Evolutionary conservation across 306 rosid genomes (phyloP).

Genomic region (Pyrus bretschneideri): DNA sequence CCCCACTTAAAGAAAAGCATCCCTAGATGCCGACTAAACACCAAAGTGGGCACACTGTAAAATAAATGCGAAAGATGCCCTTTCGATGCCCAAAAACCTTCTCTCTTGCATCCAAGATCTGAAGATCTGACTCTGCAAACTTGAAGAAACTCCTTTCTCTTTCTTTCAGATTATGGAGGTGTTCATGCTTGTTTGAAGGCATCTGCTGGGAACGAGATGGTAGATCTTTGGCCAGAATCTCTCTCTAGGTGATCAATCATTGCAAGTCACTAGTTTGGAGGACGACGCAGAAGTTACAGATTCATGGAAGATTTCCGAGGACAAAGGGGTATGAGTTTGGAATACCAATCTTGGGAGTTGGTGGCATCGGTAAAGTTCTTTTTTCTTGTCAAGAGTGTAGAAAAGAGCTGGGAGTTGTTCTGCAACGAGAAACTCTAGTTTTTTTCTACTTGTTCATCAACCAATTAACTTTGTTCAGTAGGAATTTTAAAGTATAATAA

Average conservation of each 20-base stretch:
- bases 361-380: slow-evolving; percentile 4
- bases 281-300: not conserved
- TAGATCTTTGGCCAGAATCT: not conserved
- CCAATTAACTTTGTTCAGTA: too few species aligned
- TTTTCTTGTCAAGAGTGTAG: not conserved
- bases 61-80: not conserved
- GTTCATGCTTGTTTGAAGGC: not conserved
- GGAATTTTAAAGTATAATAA: too few species aligned
- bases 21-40: not conserved
- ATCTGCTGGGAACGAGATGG: not conserved
- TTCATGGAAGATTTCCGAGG: not conserved
- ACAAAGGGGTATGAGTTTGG: not conserved
- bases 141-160: not conserved
- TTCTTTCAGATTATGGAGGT: not conserved
- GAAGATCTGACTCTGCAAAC: not conserved
- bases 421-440: not conserved
- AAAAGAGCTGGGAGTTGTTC: slow-evolving; percentile 25
- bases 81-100: not conserved
- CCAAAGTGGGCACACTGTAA: not conserved
- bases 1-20: not conserved
- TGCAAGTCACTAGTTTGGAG: not conserved
- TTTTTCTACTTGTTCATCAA: not conserved
- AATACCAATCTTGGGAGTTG: slow-evolving; percentile 3
- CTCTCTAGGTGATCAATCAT: not conserved
- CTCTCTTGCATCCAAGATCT: not conserved